A percentile compares a stretch with the other conserved stretches of the same genome.
Evolutionary conservation across 2,329 filamentous ascomycete species (phyloP).

Genomic region (Sporothrix brunneoviolacea): DNA sequence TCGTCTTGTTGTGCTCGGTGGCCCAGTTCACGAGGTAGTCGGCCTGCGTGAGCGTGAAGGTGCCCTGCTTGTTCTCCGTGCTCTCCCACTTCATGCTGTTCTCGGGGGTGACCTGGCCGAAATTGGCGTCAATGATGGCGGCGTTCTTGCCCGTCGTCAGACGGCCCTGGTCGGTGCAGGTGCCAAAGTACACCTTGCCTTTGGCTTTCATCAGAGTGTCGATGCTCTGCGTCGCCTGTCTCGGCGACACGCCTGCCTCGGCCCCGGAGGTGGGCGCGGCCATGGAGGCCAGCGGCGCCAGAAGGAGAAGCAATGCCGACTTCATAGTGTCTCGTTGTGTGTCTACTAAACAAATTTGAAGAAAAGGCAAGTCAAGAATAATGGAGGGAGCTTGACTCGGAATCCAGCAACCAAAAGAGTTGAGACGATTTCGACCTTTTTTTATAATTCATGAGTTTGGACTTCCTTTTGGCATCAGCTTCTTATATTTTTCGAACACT

Average conservation of each 20-base stretch:
- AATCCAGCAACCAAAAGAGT: too few species aligned
- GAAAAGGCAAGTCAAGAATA: too few species aligned
- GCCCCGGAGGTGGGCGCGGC: constrained; percentile 27
- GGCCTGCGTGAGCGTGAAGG: constrained; percentile 49
- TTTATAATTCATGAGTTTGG: too few species aligned
- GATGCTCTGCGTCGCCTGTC: constrained; percentile 42
- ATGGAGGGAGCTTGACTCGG: too few species aligned
- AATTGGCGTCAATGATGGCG: constrained; percentile 53
- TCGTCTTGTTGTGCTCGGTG: constrained; percentile 45
- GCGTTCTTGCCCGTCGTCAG: constrained; percentile 44
- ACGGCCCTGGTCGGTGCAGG: constrained; percentile 46
- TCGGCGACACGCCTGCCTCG: constrained; percentile 8
- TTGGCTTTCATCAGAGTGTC: constrained; percentile 51
- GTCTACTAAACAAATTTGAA: too few species aligned
- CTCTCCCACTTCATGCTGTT: constrained; percentile 67
- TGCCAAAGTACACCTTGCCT: constrained; percentile 61
- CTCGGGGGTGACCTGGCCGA: constrained; percentile 60
- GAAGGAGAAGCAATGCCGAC: constrained; percentile 27
- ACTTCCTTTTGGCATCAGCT: too few species aligned
- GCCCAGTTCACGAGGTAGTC: constrained; percentile 57
- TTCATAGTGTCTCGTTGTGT: too few species aligned
- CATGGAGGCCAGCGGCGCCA: constrained; percentile 32
- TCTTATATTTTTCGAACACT: not conserved
- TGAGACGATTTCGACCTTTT: too few species aligned
- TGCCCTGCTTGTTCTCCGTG: constrained; percentile 39